Evolutionary conservation across 2,329 filamentous ascomycete genomes (phyloP).

Genomic region (Diaporthe longicolla): DNA sequence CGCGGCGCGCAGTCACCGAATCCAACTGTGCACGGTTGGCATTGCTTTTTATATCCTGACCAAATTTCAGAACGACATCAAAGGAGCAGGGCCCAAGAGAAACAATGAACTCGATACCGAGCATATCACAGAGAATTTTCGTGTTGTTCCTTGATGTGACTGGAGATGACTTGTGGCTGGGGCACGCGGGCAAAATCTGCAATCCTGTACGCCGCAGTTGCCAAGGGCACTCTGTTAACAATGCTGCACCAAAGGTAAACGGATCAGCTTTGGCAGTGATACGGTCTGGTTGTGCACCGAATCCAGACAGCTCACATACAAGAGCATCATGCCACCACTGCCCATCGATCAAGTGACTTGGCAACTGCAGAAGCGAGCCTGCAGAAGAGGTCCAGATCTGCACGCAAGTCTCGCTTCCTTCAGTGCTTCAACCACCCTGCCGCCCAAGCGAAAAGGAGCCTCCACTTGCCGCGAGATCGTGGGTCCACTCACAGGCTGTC

Average conservation of each 20-base stretch:
- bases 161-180: neutral
- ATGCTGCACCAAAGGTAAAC: neutral
- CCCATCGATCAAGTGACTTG: constrained; percentile 27
- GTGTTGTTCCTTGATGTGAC: neutral
- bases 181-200: neutral
- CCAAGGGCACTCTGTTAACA: neutral
- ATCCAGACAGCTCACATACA: neutral
- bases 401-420: constrained; percentile 20
- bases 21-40: constrained; percentile 29
- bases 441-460: constrained; percentile 1
- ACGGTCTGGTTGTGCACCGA: neutral
- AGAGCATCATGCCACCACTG: constrained; percentile 7
- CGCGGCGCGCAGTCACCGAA: neutral
- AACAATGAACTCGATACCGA: neutral
- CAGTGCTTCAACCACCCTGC: constrained; percentile 8
- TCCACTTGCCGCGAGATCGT: constrained; percentile 37
- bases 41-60: constrained; percentile 40
- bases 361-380: constrained; percentile 7
- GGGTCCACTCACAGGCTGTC: constrained; percentile 17
- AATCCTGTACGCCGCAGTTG: neutral
- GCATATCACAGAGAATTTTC: neutral
- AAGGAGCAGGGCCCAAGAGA: constrained; percentile 1
- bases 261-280: neutral
- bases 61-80: neutral
- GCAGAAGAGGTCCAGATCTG: constrained; percentile 25